Evolutionary conservation across 257 asterid species (phyloP).

Genomic region (Solanum ossicruentum): DNA sequence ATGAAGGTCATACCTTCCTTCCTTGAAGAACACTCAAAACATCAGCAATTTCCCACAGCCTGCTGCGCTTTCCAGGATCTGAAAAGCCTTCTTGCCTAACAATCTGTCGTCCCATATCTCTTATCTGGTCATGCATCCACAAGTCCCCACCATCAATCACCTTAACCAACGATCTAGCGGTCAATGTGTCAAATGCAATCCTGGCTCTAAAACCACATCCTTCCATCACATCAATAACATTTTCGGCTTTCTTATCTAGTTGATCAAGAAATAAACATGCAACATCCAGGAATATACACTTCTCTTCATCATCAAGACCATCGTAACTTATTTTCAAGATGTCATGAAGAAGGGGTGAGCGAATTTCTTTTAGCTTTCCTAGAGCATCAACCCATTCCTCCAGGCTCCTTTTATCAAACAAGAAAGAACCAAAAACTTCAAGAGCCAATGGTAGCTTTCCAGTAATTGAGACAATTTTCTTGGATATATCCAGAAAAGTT

Average conservation of each 20-base stretch:
- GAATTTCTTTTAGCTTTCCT: conserved; percentile 11
- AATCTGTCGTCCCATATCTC: conserved; percentile 27
- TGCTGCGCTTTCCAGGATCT: conserved; percentile 9
- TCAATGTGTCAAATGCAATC: conserved; percentile 4
- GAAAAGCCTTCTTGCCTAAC: not conserved
- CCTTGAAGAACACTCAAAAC: conserved; percentile 8
- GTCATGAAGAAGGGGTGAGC: conserved; percentile 1
- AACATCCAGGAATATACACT: conserved; percentile 18
- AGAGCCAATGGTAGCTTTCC: conserved; percentile 26
- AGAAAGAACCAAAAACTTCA: conserved; percentile 21
- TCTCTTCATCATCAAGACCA: conserved; percentile 16
- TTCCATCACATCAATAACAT: conserved; percentile 12
- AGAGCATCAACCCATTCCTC: conserved; percentile 15
- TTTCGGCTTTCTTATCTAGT: conserved; percentile 11
- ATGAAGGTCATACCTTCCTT: conserved; percentile 8
- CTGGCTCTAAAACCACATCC: conserved; percentile 14
- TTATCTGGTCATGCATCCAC: conserved; percentile 26
- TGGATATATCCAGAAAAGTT: conserved; percentile 6
- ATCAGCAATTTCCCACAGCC: conserved; percentile 17
- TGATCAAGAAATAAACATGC: conserved; percentile 19
- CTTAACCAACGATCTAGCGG: conserved; percentile 12
- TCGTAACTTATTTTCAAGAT: conserved; percentile 10
- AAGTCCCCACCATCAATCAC: conserved; percentile 6
- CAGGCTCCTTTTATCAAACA: conserved; percentile 10
- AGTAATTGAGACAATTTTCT: conserved; percentile 6